Evolutionary conservation across 2,329 filamentous ascomycete genomes (phyloP).

Genomic region (Ascochyta lentis): DNA sequence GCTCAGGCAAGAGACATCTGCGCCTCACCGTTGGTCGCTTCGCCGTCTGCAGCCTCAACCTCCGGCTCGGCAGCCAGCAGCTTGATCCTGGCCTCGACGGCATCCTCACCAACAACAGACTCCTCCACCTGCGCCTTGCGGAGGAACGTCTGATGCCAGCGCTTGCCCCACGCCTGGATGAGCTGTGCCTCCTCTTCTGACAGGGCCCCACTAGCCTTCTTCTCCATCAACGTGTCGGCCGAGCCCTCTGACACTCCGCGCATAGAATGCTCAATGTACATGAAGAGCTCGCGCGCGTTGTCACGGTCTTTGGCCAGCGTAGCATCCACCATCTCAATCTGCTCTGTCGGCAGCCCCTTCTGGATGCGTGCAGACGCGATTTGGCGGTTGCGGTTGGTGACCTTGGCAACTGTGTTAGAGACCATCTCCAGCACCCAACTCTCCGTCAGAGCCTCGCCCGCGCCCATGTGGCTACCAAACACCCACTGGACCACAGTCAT

Average conservation of each 20-base stretch:
- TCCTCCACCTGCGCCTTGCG: conserved; percentile 87
- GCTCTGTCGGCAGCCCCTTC: conserved; percentile 62
- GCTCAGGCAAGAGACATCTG: conserved; percentile 23
- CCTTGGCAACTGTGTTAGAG: conserved; percentile 85
- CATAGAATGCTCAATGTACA: conserved; percentile 78
- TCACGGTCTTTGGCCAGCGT: conserved; percentile 72
- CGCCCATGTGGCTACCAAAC: conserved; percentile 69
- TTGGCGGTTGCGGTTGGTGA: conserved; percentile 84
- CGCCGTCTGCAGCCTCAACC: conserved; percentile 32
- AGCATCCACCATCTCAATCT: conserved; percentile 67
- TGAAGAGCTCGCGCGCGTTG: conserved; percentile 81
- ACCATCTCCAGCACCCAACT: conserved; percentile 89
- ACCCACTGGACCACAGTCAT: conserved; percentile 89
- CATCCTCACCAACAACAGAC: conserved; percentile 66
- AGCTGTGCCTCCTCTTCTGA: conserved; percentile 61
- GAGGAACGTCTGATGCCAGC: conserved; percentile 86
- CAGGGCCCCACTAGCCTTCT: conserved; percentile 58
- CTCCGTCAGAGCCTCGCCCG: conserved; percentile 72
- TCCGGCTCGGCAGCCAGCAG: conserved; percentile 41
- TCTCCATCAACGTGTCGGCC: conserved; percentile 79
- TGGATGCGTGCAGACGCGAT: conserved; percentile 71
- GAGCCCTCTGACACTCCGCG: conserved; percentile 73
- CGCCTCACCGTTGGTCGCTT: conserved; percentile 36
- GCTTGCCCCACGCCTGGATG: conserved; percentile 78
- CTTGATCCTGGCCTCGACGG: conserved; percentile 55